phyloP scores from a whole-genome alignment of 2,329 filamentous ascomycete species.

The Davidsoniella australis region DNA sequence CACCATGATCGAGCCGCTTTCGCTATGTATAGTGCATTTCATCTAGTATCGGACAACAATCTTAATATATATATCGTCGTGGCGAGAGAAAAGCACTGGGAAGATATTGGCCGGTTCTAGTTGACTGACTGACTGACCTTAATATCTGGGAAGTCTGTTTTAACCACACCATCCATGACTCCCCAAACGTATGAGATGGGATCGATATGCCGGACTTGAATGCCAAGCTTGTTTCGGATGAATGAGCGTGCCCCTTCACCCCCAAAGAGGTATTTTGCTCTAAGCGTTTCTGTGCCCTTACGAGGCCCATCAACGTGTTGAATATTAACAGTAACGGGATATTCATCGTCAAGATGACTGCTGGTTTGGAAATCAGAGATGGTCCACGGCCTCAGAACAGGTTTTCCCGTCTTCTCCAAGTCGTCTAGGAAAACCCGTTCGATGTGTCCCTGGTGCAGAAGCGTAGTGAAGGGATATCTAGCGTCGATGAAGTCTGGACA shows the following conservation, averaged over 20 bases:
- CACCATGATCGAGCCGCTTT: slow-evolving; percentile 60
- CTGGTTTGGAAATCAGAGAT: slow-evolving; percentile 40
- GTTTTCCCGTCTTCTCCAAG: slow-evolving; percentile 41
- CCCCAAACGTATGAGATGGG: slow-evolving; percentile 58
- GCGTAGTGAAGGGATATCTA: slow-evolving; percentile 52
- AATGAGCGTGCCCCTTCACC: slow-evolving; percentile 55
- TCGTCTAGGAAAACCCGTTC: slow-evolving; percentile 54
- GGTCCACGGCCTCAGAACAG: slow-evolving; percentile 47
- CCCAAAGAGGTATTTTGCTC: slow-evolving; percentile 53
- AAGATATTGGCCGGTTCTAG: too few species aligned
- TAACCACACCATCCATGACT: slow-evolving; percentile 56
- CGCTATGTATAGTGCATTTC: slow-evolving; percentile 61
- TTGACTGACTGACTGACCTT: slow-evolving; percentile 29
- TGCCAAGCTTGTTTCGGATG: slow-evolving; percentile 45
- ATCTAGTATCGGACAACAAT: slow-evolving; percentile 26
- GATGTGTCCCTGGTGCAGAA: slow-evolving; percentile 55
- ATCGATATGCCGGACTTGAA: slow-evolving; percentile 55
- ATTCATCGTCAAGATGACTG: slow-evolving; percentile 32
- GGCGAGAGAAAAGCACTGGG: background rate
- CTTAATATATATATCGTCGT: slow-evolving; percentile 25
- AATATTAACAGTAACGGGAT: slow-evolving; percentile 66
- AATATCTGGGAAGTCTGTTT: slow-evolving; percentile 62
- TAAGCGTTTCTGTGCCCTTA: slow-evolving; percentile 38
- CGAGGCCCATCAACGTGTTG: slow-evolving; percentile 58
- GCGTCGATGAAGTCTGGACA: slow-evolving; percentile 72